Evolutionary conservation across 2,329 filamentous ascomycete species (phyloP).

Genomic region (Cadophora gregata): DNA sequence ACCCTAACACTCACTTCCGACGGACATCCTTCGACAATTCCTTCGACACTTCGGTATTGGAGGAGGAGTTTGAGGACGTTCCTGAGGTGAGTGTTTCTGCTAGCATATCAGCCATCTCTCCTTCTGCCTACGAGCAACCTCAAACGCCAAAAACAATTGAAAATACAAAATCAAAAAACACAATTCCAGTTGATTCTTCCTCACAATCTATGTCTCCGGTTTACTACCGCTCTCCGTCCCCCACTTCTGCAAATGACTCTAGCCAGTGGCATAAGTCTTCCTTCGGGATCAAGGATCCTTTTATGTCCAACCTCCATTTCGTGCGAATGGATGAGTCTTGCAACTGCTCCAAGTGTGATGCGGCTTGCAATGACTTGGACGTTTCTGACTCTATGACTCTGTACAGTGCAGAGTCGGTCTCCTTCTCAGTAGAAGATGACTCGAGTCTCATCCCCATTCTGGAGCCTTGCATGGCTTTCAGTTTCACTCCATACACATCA

Average conservation of each 20-base stretch:
- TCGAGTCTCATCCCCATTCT: slow-evolving; percentile 9
- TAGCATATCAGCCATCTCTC: not conserved
- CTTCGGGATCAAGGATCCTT: slow-evolving; percentile 1
- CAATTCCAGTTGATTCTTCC: slow-evolving; percentile 1
- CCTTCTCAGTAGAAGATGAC: slow-evolving; percentile 2
- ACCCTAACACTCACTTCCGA: not conserved
- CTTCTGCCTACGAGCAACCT: slow-evolving; percentile 10
- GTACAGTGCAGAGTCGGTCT: slow-evolving; percentile 5
- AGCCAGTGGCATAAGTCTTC: not conserved
- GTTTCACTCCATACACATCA: not conserved
- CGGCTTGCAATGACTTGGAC: not conserved
- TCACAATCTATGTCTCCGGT: slow-evolving; percentile 3
- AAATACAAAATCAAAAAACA: slow-evolving; percentile 7
- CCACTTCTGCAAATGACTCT: not conserved
- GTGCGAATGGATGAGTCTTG: slow-evolving; percentile 9
- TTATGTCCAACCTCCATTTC: not conserved
- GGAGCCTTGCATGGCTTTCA: slow-evolving; percentile 2
- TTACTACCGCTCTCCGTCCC: not conserved
- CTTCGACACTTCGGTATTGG: slow-evolving; percentile 12
- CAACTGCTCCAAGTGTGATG: slow-evolving; percentile 6
- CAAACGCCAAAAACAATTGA: slow-evolving; percentile 11
- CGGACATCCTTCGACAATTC: not conserved
- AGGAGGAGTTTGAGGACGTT: not conserved
- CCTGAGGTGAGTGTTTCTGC: slow-evolving; percentile 3
- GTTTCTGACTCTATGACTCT: not conserved